Evolutionary conservation across 768 basidiomycete species (phyloP), one percentile per base, ranked within the genome.

Genomic region (Suillus americanus): DNA sequence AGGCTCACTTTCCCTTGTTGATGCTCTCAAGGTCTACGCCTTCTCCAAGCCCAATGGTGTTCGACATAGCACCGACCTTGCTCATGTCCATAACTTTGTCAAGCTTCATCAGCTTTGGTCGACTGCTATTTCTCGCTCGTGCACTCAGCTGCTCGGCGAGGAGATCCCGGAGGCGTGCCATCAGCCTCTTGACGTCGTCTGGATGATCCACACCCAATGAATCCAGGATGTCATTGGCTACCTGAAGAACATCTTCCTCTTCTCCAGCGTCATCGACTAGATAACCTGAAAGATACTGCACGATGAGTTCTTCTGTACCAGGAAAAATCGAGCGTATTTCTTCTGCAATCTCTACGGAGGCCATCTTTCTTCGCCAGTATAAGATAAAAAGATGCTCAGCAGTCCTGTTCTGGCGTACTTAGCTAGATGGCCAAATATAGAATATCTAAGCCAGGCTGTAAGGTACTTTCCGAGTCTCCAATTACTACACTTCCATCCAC

Each of bases 61-160:
- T 90, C 35, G 91, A 93, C 74, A 94, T 86, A 56, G 87, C 84
- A 10, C 83, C 81, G 2, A 88, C 78, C 77, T 91, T 92, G 80
- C 90, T 92, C 85, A 95, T 89, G 70, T 95, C 90, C 86, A 95
- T 87, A 61, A 93, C 89, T 75, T 89, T 91, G 76, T 95, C 94
- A 65, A 95, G 77, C 72, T 92, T 90, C 71, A 86, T 83, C 55
- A 93, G 73, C 69, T 86, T 89, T 16, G 88, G 88, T 5, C 85
- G 88, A n/a, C 82, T 74, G 62, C 83, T 82, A 63, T 82, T 86
- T 74, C 82, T 86, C 38, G 84, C 79, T 20, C 90, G 82, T 33
- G 80, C 80, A 59, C 77, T 83, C 37, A 92, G 79, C 63, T 87
- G 88, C 13, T 88, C 90, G 62, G 87, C 85, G 48, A 93, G 78